Percentiles rank a stretch among this genome's conserved stretches.
Evolutionary conservation across 805 yeast species (phyloP).

Genomic region (Pichia eremophila): DNA sequence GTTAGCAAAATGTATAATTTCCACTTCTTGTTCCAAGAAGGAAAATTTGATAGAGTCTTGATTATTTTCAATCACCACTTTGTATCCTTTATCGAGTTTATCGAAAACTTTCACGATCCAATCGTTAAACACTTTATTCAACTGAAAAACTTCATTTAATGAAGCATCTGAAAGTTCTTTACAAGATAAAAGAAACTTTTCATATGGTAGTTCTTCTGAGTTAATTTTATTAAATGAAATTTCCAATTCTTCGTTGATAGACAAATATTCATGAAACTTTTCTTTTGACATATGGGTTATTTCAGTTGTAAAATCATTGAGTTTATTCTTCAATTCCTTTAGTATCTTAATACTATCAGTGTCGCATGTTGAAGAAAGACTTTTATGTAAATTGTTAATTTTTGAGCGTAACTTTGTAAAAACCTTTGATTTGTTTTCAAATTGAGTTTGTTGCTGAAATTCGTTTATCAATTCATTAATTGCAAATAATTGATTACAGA

Average conservation of each 20-base stretch:
- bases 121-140: too few relatives aligned
- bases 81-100: too few relatives aligned
- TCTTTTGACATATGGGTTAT: conserved; percentile 7
- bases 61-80: too few relatives aligned
- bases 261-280: conserved; percentile 9
- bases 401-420: conserved; percentile 13
- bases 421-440: conserved; percentile 10
- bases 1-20: conserved; percentile 1
- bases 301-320: conserved; percentile 3
- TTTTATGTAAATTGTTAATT: conserved; percentile 6
- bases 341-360: conserved; percentile 11
- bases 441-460: conserved; percentile 7
- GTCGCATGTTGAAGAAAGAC: not conserved
- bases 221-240: conserved; percentile 4
- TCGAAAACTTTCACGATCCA: too few relatives aligned
- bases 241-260: conserved; percentile 6
- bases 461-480: conserved; percentile 23
- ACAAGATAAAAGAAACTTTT: not conserved
- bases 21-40: too few relatives aligned
- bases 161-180: too few relatives aligned
- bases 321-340: conserved; percentile 9
- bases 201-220: not conserved
- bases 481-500: conserved; percentile 25
- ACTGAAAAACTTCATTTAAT: too few relatives aligned
- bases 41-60: too few relatives aligned